Evolutionary conservation across 352 stramenopile species (phyloP).

Genomic region (Globisporangium rhizosaccharum): DNA sequence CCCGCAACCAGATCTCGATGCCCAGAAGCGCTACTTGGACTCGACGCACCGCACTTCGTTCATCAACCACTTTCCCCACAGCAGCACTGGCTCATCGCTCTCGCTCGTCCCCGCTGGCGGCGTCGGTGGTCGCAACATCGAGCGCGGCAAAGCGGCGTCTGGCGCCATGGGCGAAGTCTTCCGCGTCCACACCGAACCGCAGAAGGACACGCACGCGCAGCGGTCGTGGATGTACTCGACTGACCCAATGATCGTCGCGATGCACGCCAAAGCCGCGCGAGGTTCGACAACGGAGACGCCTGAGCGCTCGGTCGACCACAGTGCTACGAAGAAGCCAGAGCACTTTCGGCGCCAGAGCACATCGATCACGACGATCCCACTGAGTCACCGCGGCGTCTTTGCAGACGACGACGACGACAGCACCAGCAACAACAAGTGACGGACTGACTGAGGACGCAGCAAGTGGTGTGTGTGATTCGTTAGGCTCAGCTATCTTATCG

Average conservation of each 20-base stretch:
- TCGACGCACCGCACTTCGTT: conserved; percentile 61
- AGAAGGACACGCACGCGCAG: conserved; percentile 65
- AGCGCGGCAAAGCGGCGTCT: conserved; percentile 60
- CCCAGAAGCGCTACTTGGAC: conserved; percentile 47
- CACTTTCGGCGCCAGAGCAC: conserved; percentile 42
- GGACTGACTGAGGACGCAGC: too few relatives aligned
- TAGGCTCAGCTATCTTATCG: too few relatives aligned
- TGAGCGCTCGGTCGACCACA: not conserved
- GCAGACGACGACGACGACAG: conserved; percentile 31
- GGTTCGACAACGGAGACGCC: conserved; percentile 4
- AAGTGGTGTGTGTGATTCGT: too few relatives aligned
- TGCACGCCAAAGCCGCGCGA: conserved; percentile 26
- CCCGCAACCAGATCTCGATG: conserved; percentile 40
- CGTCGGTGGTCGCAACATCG: conserved; percentile 28
- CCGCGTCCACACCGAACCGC: conserved; percentile 44
- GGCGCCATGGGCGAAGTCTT: conserved; percentile 63
- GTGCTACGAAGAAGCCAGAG: conserved; percentile 3
- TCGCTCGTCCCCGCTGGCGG: conserved; percentile 40
- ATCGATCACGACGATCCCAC: conserved; percentile 48
- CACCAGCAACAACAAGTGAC: not conserved
- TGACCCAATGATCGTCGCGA: conserved; percentile 56
- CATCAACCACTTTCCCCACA: conserved; percentile 33
- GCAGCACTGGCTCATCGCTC: conserved; percentile 5
- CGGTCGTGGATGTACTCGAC: conserved; percentile 74
- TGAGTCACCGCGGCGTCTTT: conserved; percentile 57